Evolutionary conservation across 2,329 filamentous ascomycete species (phyloP).

Genomic region (Bipolaris bicolor): DNA sequence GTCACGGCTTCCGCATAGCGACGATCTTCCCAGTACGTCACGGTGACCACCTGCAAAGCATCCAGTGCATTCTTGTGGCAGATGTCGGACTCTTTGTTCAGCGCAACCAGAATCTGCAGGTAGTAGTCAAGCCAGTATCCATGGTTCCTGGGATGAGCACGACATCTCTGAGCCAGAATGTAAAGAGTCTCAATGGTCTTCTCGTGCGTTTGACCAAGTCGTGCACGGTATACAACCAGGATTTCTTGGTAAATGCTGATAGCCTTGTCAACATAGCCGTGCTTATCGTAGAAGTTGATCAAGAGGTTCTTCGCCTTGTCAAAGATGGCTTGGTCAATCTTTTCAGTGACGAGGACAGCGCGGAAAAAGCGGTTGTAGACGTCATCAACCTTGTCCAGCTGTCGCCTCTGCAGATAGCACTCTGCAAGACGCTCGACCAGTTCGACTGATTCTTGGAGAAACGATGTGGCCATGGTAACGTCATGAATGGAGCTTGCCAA

Average conservation of each 20-base stretch:
- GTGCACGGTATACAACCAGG: constrained; percentile 42
- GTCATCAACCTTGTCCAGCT: constrained; percentile 49
- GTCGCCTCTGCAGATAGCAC: constrained; percentile 51
- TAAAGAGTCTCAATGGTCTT: constrained; percentile 57
- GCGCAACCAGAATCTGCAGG: constrained; percentile 53
- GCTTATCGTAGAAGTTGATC: constrained; percentile 48
- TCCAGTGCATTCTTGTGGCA: constrained; percentile 51
- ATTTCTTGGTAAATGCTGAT: constrained; percentile 48
- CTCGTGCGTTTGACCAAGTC: constrained; percentile 48
- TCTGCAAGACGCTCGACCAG: constrained; percentile 56
- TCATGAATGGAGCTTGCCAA: constrained; percentile 54
- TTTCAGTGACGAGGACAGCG: constrained; percentile 41
- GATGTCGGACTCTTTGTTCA: constrained; percentile 50
- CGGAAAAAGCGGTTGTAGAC: constrained; percentile 50
- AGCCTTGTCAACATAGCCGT: constrained; percentile 47
- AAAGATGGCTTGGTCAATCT: constrained; percentile 39
- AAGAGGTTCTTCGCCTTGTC: constrained; percentile 45
- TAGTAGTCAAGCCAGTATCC: constrained; percentile 57
- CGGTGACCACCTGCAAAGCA: constrained; percentile 51
- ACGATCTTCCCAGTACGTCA: constrained; percentile 53
- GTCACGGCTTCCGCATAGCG: constrained; percentile 50
- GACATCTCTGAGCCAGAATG: constrained; percentile 50
- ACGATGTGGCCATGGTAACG: constrained; percentile 52
- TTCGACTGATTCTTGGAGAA: constrained; percentile 55
- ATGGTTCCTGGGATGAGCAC: constrained; percentile 49